A percentile compares a stretch with the other conserved stretches of the same genome.
phyloP scores from a whole-genome alignment of 2,329 filamentous ascomycete genomes.

The Aschersonia sp. region DNA sequence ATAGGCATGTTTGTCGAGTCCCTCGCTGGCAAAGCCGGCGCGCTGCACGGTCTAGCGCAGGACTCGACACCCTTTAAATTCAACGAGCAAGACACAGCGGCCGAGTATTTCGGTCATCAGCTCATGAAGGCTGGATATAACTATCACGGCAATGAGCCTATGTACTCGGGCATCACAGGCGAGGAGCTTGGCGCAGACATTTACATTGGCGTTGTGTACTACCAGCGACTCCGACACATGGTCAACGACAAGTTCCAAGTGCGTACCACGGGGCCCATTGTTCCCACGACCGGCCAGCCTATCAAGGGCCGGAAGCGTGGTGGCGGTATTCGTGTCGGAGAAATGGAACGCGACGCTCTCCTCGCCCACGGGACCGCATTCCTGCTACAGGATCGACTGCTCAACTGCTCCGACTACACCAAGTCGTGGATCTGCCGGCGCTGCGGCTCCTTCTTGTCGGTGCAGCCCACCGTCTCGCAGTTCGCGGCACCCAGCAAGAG shows the following conservation, averaged over 20 bases:
- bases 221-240: conserved; percentile 97
- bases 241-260: conserved; percentile 99
- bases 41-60: conserved; percentile 88
- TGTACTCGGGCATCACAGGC: conserved; percentile 95
- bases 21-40: conserved; percentile 84
- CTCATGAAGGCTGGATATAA: conserved; percentile 92
- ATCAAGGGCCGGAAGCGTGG: conserved; percentile 95
- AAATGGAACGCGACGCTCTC: conserved; percentile 96
- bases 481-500: conserved; percentile 43
- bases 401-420: conserved; percentile 94
- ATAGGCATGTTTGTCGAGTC: conserved; percentile 99
- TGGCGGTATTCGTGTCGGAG: conserved; percentile 95
- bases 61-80: conserved; percentile 94
- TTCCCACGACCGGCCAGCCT: conserved; percentile 80
- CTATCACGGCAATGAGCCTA: conserved; percentile 95
- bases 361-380: conserved; percentile 93
- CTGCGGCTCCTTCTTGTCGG: conserved; percentile 84
- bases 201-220: conserved; percentile 94
- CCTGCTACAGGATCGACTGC: conserved; percentile 81
- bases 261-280: conserved; percentile 85
- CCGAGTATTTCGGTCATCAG: conserved; percentile 91
- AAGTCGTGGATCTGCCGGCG: conserved; percentile 77
- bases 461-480: conserved; percentile 61
- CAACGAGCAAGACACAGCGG: conserved; percentile 79
- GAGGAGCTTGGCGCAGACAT: conserved; percentile 90